Percentiles rank a stretch among this genome's conserved stretches.
These are phyloP conservation scores for Stagonosporopsis rhizophila DNA, from an alignment of 2,329 filamentous ascomycete species.

Conservation along the genomic window DNA sequence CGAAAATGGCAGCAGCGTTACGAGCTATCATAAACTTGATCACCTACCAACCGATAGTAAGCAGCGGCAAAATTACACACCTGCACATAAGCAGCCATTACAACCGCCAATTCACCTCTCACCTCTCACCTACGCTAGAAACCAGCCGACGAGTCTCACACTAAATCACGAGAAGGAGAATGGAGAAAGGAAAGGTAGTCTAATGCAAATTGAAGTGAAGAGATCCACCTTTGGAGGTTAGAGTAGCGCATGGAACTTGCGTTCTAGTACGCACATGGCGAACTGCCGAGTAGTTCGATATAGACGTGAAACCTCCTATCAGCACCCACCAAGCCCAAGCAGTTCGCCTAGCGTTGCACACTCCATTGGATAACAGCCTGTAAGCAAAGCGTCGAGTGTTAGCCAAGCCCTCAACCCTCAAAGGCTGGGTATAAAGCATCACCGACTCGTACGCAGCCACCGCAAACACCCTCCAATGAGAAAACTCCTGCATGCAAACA, in stretches of 20 bases:
- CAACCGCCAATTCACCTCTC: background rate
- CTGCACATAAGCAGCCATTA: background rate
- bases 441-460: slow-evolving; percentile 29
- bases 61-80: background rate
- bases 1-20: background rate
- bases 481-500: slow-evolving; percentile 48
- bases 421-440: slow-evolving; percentile 17
- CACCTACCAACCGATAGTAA: background rate
- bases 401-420: slow-evolving; percentile 11
- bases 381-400: slow-evolving; percentile 13
- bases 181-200: slow-evolving; percentile 32
- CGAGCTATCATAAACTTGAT: background rate
- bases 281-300: slow-evolving; percentile 3
- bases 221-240: slow-evolving; percentile 28
- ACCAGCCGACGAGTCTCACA: background rate
- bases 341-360: slow-evolving; percentile 16
- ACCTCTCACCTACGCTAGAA: background rate
- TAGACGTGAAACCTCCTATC: slow-evolving; percentile 20
- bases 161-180: slow-evolving; percentile 11
- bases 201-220: slow-evolving; percentile 29
- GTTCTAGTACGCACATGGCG: slow-evolving; percentile 4
- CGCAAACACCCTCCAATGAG: slow-evolving; percentile 37
- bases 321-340: slow-evolving; percentile 31
- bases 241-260: slow-evolving; percentile 31
- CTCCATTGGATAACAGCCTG: slow-evolving; percentile 2